Conservation (phyloP, 371 early-diverging fungal genomes). For the Mortierella sp. region DNA sequence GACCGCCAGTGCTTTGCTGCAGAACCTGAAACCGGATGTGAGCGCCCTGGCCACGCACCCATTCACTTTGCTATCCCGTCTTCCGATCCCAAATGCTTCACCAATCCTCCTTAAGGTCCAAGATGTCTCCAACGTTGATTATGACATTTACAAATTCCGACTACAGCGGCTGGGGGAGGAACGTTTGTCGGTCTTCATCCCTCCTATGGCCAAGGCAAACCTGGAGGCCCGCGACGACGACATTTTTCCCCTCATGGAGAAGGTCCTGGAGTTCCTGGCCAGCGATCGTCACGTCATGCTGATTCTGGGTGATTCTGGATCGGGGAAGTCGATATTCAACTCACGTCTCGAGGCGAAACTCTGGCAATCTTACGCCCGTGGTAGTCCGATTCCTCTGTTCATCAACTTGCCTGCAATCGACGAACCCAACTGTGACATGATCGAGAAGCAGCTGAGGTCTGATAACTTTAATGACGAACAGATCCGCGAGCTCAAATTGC, state of each 20-base stretch:
- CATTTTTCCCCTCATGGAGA: neutral
- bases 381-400: neutral
- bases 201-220: conserved; percentile 10
- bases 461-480: neutral
- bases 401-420: neutral
- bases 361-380: neutral
- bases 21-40: too few species aligned
- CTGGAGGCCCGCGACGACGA: neutral
- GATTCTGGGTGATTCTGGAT: neutral
- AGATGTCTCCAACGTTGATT: too few species aligned
- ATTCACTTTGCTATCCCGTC: too few species aligned
- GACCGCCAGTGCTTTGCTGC: too few species aligned
- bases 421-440: neutral
- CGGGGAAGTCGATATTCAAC: neutral
- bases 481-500: neutral
- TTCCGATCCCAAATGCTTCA: too few species aligned
- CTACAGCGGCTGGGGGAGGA: neutral
- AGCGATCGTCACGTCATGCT: neutral
- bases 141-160: too few species aligned
- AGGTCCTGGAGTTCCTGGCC: neutral
- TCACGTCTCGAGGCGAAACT: neutral
- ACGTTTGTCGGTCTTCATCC: neutral
- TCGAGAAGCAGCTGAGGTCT: neutral
- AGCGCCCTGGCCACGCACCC: too few species aligned
- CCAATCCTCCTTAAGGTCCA: too few species aligned